Base-by-base conservation (phyloP, 2,329 filamentous ascomycete species). In the Epichloe glyceriae region DNA sequence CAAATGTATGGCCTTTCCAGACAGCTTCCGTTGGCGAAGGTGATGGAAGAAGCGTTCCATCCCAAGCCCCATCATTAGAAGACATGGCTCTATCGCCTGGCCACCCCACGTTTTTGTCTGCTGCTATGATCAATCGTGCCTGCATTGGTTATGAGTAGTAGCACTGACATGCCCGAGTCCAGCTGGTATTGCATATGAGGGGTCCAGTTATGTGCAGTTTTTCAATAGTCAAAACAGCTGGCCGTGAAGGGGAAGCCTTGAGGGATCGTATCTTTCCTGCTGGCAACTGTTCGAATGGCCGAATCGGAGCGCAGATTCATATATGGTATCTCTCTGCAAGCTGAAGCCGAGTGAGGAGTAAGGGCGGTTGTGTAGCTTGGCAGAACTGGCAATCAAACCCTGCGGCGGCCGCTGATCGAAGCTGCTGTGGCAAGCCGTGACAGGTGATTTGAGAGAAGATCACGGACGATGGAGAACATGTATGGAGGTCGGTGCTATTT, bases 91-190 rank as follows among this genome's bases (percentile, higher is more conserved):
- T 67, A 57, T 63, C 67, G 57, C 71, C 70, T 51, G 70, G 67
- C 74, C 74, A 76, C 52, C 64, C 58, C 52, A 70, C 69, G 59
- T 67, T 64, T 57, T 69, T 66, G 60, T 70, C 68, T 52, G 68
- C 61, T 55, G 67, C 60, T 54, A 70, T 64, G 58, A 67, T 61
- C 60, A 72, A 62, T 61, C 67, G 63, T 57, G 60, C 65, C 56
- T 76, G 68, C 74, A 77, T 77, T 58, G 63, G 65, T 69, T 67
- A 67, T 70, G 60, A 67, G 58, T 69, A 67, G 58, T 69, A 65
- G 61, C 65, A 63, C 65, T 59, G 61, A 64, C 70, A 73, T 71
- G 61, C 66, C 69, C 50, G 51, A 30, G 5, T 30, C 20, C 20
- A 8, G 22, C 11, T 22, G 34, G 35, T 43, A 11, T 14, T 35